These are phyloP conservation scores for Xylaria sp. DNA, from an alignment of 2,329 filamentous ascomycete genomes.

Conservation along the genomic window DNA sequence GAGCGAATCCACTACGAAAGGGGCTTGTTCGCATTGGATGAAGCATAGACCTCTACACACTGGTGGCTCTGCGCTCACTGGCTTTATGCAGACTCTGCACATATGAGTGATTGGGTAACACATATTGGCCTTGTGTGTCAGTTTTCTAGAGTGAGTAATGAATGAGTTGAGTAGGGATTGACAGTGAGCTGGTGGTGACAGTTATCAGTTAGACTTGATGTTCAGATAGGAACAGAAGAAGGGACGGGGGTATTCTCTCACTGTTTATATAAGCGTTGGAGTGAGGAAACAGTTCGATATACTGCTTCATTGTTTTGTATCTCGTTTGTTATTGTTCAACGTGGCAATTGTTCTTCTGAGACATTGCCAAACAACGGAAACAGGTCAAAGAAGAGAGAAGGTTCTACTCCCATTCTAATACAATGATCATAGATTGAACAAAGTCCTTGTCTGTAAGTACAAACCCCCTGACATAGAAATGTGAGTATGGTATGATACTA, in stretches of 20 bases:
- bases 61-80: not conserved
- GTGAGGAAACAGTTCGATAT: not conserved
- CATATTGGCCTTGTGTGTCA: not conserved
- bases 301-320: not conserved
- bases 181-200: not conserved
- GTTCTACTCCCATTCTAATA: not conserved
- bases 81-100: not conserved
- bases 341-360: no score
- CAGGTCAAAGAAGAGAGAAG: not conserved
- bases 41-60: slow-evolving; percentile 8
- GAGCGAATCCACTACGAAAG: not conserved
- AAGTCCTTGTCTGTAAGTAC: not conserved
- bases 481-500: not conserved
- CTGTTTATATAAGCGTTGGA: not conserved
- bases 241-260: not conserved
- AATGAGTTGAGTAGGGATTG: not conserved
- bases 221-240: not conserved
- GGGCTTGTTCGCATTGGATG: not conserved
- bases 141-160: not conserved
- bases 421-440: not conserved
- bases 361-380: not conserved
- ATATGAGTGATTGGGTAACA: slow-evolving; percentile 6
- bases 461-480: not conserved
- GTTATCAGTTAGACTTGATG: not conserved
- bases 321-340: not conserved